A percentile compares a stretch with the other conserved stretches of the same genome.
phyloP scores from a whole-genome alignment of 2,329 filamentous ascomycete genomes.

The Onygenales sp. region DNA sequence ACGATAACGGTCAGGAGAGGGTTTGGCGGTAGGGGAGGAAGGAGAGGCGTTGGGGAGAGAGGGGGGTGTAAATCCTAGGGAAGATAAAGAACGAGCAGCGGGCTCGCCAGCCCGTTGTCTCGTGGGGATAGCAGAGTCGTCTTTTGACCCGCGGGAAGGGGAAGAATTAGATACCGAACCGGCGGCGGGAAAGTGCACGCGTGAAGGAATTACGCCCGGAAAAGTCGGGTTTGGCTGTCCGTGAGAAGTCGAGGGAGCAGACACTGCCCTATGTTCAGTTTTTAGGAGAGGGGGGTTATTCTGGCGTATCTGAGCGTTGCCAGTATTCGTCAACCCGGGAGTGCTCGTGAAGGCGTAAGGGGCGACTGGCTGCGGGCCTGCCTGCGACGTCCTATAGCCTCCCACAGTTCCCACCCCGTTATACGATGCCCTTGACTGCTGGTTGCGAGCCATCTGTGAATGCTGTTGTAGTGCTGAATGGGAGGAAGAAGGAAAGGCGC shows the following conservation, averaged over 20 bases:
- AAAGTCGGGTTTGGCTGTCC: constrained; percentile 22
- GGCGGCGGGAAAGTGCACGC: constrained; percentile 39
- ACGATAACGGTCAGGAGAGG: constrained; percentile 75
- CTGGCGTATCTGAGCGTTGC: constrained; percentile 43
- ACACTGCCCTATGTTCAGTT: constrained; percentile 46
- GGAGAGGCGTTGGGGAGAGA: constrained; percentile 37
- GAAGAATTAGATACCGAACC: constrained; percentile 47
- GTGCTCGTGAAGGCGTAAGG: constrained; percentile 68
- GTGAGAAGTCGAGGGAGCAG: constrained; percentile 41
- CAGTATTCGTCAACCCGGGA: constrained; percentile 50
- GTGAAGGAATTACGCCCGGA: constrained; percentile 19
- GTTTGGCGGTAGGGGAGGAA: constrained; percentile 52
- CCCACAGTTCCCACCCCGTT: constrained; percentile 14
- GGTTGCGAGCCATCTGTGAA: constrained; percentile 27
- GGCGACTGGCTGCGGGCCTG: constrained; percentile 53
- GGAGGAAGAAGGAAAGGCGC: constrained; percentile 28
- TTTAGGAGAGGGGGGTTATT: constrained; percentile 45
- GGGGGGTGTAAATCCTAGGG: constrained; percentile 43
- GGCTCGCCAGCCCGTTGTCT: constrained; percentile 29
- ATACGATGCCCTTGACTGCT: constrained; percentile 32
- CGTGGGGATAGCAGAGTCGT: constrained; percentile 37
- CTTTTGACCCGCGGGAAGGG: constrained; percentile 38
- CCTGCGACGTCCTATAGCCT: constrained; percentile 30
- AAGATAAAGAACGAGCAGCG: constrained; percentile 34
- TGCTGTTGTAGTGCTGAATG: constrained; percentile 37